Base-by-base conservation (phyloP, 2,329 filamentous ascomycete species). In the Cytospora chrysosperma region DNA sequence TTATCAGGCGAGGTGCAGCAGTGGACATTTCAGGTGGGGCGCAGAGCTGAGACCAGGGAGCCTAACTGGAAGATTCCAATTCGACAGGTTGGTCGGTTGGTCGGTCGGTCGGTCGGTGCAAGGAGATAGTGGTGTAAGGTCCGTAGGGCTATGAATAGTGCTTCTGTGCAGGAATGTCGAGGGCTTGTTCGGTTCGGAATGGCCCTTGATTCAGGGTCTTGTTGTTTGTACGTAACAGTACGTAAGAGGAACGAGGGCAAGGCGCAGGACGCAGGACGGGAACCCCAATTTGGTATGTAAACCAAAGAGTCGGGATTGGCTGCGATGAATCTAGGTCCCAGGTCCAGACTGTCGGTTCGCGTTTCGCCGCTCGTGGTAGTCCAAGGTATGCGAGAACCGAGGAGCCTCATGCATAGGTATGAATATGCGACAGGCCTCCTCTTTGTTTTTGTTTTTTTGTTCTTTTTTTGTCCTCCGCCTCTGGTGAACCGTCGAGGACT, bases 161-260 rank as follows among this genome's bases (percentile, higher is more conserved):
- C 55, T 50, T 47, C 21, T 54, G 34, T 55, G 37, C 24, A 32
- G n/a, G 21, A 26, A 52, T 47, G 54, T 15, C 26, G 40, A 51
- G 54, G 37, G 47, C 30, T 27, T 28, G n/a, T n/a, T n/a, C n/a
- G n/a, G 55, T 52, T 43, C 21, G 49, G 27, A 60, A 43, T 56
- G 28, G 47, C 17, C 34, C 40, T 51, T 52, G 60, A 40, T 53
- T 61, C 62, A 61, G 65, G 59, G 62, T 67, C 56, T 64, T 52
- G 62, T 67, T 68, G 68, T 57, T 59, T 65, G 72, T 73, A 74
- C 72, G 71, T 73, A 74, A 73, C 63, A 70, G 64, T 72, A 70
- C 69, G 68, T 72, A 72, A 72, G 43, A 66, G 49, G 40, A 69
- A 56, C 59, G 54, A 21, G 54, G 49, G 30, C 55, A 40, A 40